phyloP scores from a whole-genome alignment of 345 rosid genomes.

The Dimocarpus longan region DNA sequence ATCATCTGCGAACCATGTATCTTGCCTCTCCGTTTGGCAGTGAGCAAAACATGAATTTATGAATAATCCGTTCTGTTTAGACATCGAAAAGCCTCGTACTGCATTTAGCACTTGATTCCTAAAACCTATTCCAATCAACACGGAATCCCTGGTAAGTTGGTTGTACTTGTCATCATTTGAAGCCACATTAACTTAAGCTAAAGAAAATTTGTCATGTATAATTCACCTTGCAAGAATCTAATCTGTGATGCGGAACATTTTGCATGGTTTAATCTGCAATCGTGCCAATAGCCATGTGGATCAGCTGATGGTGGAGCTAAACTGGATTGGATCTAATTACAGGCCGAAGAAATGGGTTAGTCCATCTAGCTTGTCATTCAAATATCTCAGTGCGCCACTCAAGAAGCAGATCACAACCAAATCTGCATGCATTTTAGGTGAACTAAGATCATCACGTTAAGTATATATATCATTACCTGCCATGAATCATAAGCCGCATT shows the following conservation, averaged over 20 bases:
- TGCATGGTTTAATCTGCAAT: conserved; percentile 72
- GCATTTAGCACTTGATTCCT: conserved; percentile 79
- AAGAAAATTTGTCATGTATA: background rate
- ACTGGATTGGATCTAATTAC: conserved; percentile 80
- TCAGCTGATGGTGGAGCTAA: conserved; percentile 90
- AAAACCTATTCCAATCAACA: conserved; percentile 54
- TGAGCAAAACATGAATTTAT: conserved; percentile 96
- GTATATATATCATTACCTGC: conserved; percentile 66
- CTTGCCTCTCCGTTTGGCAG: conserved; percentile 94
- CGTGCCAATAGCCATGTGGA: conserved; percentile 85
- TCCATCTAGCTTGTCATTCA: conserved; percentile 11
- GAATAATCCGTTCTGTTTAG: conserved; percentile 74
- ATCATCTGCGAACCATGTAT: conserved; percentile 89
- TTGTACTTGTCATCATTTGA: background rate
- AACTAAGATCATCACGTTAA: background rate
- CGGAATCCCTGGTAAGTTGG: background rate
- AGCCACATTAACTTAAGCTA: conserved; percentile 2
- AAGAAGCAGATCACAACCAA: background rate
- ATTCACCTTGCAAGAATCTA: conserved; percentile 72
- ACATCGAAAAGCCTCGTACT: conserved; percentile 62
- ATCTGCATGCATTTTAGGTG: background rate
- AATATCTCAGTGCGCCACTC: background rate
- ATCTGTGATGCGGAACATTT: conserved; percentile 76
- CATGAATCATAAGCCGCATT: conserved; percentile 98
- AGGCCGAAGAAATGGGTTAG: conserved; percentile 16